A percentile compares a stretch with the other conserved stretches of the same genome.
Conservation (phyloP, 2,329 filamentous ascomycete genomes). For the Ascosphaera aggregata region DNA sequence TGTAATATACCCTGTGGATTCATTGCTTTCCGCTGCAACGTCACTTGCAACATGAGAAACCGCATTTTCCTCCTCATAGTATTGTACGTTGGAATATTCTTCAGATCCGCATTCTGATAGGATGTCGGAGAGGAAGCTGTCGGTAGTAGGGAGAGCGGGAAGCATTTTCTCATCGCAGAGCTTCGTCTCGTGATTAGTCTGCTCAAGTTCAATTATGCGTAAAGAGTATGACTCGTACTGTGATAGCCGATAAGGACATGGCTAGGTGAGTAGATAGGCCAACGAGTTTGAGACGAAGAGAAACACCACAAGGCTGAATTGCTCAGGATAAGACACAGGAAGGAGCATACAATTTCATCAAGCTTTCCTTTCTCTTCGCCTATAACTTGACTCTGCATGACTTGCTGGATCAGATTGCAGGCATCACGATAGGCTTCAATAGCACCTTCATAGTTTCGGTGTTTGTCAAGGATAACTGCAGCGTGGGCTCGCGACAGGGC, state of each 20-base stretch:
- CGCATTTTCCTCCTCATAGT: neutral
- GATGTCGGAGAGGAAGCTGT: neutral
- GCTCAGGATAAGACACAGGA: too few relatives aligned
- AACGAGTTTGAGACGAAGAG: too few relatives aligned
- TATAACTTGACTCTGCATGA: constrained; percentile 64
- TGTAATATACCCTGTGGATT: neutral
- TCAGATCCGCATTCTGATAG: neutral
- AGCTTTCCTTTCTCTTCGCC: constrained; percentile 68
- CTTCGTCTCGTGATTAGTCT: neutral
- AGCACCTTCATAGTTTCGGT: constrained; percentile 79
- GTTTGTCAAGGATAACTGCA: constrained; percentile 87
- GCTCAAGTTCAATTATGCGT: neutral
- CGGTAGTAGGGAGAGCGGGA: neutral
- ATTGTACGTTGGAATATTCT: neutral
- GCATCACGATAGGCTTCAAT: constrained; percentile 81
- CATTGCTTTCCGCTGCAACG: neutral
- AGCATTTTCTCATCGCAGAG: neutral
- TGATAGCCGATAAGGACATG: neutral
- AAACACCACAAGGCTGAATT: too few relatives aligned
- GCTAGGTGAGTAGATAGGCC: too few relatives aligned
- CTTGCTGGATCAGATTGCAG: constrained; percentile 66
- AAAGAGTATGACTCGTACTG: neutral
- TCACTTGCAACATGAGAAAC: neutral
- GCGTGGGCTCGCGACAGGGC: constrained; percentile 90
- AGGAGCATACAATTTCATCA: constrained; percentile 60